phyloP scores from a whole-genome alignment of 2,329 filamentous ascomycete species.

The Aspergillus proliferans region DNA sequence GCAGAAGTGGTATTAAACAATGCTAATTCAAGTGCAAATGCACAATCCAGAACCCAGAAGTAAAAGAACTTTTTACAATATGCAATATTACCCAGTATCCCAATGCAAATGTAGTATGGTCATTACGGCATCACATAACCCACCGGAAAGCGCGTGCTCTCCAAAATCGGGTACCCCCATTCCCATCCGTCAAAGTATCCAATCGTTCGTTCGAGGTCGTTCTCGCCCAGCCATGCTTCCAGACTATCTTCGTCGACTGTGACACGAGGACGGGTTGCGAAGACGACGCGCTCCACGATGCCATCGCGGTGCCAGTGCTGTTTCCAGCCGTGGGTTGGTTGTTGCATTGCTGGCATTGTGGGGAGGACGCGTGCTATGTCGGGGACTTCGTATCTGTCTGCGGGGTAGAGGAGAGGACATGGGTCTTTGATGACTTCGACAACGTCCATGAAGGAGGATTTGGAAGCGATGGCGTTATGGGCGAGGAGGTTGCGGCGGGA shows the following conservation, averaged over 20 bases:
- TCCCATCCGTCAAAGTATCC: constrained; percentile 8
- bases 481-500: constrained; percentile 7
- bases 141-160: neutral
- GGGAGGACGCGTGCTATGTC: constrained; percentile 1
- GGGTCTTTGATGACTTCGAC: constrained; percentile 5
- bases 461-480: constrained; percentile 8
- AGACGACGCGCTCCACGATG: neutral
- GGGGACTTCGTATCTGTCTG: constrained; percentile 2
- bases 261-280: neutral
- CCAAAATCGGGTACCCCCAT: constrained; percentile 47
- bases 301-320: constrained; percentile 6
- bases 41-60: too few species aligned
- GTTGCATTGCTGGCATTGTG: constrained; percentile 4
- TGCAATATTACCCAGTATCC: neutral
- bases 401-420: constrained; percentile 3
- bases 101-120: neutral
- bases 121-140: neutral
- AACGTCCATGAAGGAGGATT: constrained; percentile 11
- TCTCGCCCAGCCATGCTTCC: neutral
- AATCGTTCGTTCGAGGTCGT: constrained; percentile 1
- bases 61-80: too few species aligned
- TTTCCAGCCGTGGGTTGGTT: constrained; percentile 9
- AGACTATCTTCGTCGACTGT: neutral
- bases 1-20: too few species aligned
- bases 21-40: too few species aligned